These are phyloP conservation scores for Pseudogymnoascus sp. DNA, from an alignment of 2,329 filamentous ascomycete species.

Conservation along the genomic window DNA sequence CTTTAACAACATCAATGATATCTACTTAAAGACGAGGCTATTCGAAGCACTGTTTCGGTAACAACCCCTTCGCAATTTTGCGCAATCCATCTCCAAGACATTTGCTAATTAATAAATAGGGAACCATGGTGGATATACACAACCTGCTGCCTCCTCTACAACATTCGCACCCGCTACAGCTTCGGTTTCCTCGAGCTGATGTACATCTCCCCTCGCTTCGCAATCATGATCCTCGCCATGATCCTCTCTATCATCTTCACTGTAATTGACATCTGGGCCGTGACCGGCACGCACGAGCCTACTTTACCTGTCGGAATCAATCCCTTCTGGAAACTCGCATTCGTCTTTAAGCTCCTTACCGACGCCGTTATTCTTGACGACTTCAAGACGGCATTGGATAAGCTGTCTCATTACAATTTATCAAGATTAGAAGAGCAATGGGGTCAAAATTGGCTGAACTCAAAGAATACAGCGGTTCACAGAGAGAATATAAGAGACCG, in stretches of 20 bases:
- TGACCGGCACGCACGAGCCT: conserved; percentile 38
- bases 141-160: conserved; percentile 49
- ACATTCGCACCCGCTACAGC: conserved; percentile 54
- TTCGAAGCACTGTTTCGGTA: not conserved
- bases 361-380: conserved; percentile 60
- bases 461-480: not conserved
- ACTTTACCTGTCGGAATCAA: conserved; percentile 43
- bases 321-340: conserved; percentile 54
- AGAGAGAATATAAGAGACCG: not conserved
- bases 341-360: conserved; percentile 59
- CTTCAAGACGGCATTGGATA: conserved; percentile 51
- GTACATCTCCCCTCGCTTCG: conserved; percentile 52
- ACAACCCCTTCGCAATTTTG: not conserved
- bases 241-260: conserved; percentile 52
- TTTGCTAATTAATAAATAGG: conserved; percentile 37
- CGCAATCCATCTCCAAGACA: conserved; percentile 27
- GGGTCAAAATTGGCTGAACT: not conserved
- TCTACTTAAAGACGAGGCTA: not conserved
- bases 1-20: not conserved
- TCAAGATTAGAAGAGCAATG: conserved; percentile 5
- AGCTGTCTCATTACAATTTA: conserved; percentile 2
- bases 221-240: conserved; percentile 53
- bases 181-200: conserved; percentile 50
- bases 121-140: conserved; percentile 65
- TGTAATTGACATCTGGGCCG: conserved; percentile 51